Base-by-base conservation (phyloP, 2,329 filamentous ascomycete species). In the Xenoacremonium recifei region DNA sequence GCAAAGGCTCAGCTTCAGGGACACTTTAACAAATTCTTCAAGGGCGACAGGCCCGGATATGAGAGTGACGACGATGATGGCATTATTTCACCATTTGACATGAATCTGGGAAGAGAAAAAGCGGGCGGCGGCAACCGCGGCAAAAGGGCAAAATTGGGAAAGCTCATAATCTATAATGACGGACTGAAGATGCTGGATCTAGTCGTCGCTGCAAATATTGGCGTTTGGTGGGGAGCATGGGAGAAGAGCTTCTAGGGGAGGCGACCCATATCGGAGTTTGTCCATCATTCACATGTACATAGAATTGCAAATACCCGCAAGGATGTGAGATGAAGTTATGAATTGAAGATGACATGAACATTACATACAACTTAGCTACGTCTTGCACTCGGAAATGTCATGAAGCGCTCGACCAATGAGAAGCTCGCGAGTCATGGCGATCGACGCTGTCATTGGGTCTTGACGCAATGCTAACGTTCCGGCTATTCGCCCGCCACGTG, bases 121-220 rank as follows among this genome's bases (percentile, higher is more conserved):
- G 91, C 91, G 0, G 92, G 92, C 2, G 92, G 92, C 17, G 92
- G 92, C 0, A 85, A 87, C 59, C 78, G 85, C 33, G 92, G 92
- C 0, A 90, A 88, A 63, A 81, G 88, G 57, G 91, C 89, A 4
- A 99, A 99, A 70, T 71, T 99, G 55, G 93, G 92, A 1, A 99
- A 97, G 67, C 70, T 99, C 38, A 89, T 97, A 38, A 77, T 99
- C 27, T 81, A 90, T 54, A 83, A 92, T 42, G 91, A 95, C 57
- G 93, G 93, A 0, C 69, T 95, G 51, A 95, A 95, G 71, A 97
- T 99, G 92, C 67, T 97, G 57, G 93, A 99, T 71, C 65, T 99
- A 44, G 73, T 95, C 1, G 89, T 99, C 16, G 89, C 92, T 4
- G 87, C 90, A 10, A 96, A 96, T 60, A 80, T 99, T 68, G 89